Evolutionary conservation across 176 grass and related monocot species (phyloP).

Genomic region (Metroxylon sagu): DNA sequence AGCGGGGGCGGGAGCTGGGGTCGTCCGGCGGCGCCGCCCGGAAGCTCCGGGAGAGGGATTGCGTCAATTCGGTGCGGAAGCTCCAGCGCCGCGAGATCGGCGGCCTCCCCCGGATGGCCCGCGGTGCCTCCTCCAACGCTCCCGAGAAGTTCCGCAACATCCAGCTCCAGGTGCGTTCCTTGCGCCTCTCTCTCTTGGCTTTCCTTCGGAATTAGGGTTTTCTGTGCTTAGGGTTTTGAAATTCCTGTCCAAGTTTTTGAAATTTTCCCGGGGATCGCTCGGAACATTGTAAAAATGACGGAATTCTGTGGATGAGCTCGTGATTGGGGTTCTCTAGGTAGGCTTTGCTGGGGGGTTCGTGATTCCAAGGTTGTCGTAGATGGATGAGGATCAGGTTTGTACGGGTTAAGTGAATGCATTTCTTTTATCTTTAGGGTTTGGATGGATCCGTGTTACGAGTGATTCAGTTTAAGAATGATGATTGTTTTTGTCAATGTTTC

Average conservation of each 20-base stretch:
- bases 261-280: too few relatives aligned
- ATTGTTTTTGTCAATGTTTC: too few relatives aligned
- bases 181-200: background rate
- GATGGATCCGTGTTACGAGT: too few relatives aligned
- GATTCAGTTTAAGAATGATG: too few relatives aligned
- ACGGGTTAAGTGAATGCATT: too few relatives aligned
- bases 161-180: slow-evolving; percentile 52
- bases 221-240: slow-evolving; percentile 4
- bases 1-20: slow-evolving; percentile 9
- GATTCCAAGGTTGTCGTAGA: too few relatives aligned
- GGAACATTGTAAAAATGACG: too few relatives aligned
- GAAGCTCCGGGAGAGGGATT: slow-evolving; percentile 25
- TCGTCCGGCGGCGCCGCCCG: slow-evolving; percentile 8
- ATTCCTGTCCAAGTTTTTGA: background rate
- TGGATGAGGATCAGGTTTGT: too few relatives aligned
- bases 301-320: too few relatives aligned
- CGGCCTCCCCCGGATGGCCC: slow-evolving; percentile 41
- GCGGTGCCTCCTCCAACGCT: slow-evolving; percentile 39
- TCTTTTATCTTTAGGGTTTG: too few relatives aligned
- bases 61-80: slow-evolving; percentile 73
- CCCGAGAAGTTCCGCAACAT: slow-evolving; percentile 88
- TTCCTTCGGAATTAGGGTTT: background rate
- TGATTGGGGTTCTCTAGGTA: too few relatives aligned
- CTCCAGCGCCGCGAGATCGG: slow-evolving; percentile 88
- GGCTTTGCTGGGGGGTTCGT: too few relatives aligned